Evolutionary conservation across 1,284 basidiomycete species (phyloP).

Genomic region (Puccinia horiana): DNA sequence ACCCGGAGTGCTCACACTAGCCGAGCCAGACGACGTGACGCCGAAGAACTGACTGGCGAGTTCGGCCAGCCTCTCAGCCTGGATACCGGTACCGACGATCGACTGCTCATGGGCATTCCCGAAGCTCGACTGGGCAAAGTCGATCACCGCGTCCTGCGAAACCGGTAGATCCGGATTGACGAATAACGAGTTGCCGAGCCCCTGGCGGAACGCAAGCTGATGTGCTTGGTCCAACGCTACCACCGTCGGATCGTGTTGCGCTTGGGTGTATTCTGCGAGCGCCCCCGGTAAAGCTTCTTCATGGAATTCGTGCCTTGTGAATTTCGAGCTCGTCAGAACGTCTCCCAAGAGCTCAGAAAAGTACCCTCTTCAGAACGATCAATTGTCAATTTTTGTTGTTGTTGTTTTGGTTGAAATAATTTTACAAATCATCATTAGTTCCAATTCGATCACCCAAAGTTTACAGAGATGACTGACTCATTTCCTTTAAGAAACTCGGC

Average conservation of each 20-base stretch:
- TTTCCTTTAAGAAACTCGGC: constrained; percentile 94
- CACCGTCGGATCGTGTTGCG: constrained; percentile 67
- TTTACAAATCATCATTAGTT: not conserved
- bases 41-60: constrained; percentile 69
- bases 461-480: constrained; percentile 71
- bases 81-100: constrained; percentile 81
- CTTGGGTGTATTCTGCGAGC: constrained; percentile 69
- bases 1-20: constrained; percentile 60
- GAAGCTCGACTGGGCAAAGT: constrained; percentile 74
- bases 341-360: constrained; percentile 84
- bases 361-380: constrained; percentile 65
- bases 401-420: not conserved
- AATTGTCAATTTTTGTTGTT: not conserved
- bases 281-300: constrained; percentile 81
- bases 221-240: constrained; percentile 80
- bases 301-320: constrained; percentile 78
- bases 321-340: constrained; percentile 77
- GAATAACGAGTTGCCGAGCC: constrained; percentile 84
- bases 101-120: constrained; percentile 72
- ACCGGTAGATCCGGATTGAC: constrained; percentile 71
- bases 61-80: constrained; percentile 68
- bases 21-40: constrained; percentile 58
- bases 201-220: constrained; percentile 80
- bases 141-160: constrained; percentile 68
- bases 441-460: not conserved